Base-by-base conservation (phyloP, 169 alveolate species). In the Toxoplasma gondii region DNA sequence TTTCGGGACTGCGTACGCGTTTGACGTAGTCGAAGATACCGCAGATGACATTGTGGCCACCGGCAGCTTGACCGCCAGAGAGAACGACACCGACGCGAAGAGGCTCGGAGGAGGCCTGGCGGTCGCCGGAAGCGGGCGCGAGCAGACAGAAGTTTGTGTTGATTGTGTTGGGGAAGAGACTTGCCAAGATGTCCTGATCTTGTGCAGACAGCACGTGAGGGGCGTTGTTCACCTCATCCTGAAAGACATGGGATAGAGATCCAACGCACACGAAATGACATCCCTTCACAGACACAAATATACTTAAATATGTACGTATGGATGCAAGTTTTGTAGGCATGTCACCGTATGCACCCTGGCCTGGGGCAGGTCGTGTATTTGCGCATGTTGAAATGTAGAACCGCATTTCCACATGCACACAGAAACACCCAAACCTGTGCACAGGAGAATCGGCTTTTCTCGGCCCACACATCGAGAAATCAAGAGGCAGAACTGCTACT, bases 1-100 rank as follows among this genome's bases (percentile, higher is more conserved):
- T n/a, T n/a, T n/a, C n/a, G n/a, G n/a, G n/a, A n/a, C n/a, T n/a
- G 45, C 84, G 4, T 45, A 88, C 69, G 10, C 64, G 58, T 49
- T 98, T 98, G 78, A 98, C 97, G 95, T 97, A 98, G 92, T 99
- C 99, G 94, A 96, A 99, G 9, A 99, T 97, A 49, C 99, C 99
- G 9, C 99, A 97, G 67, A 99, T 98, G 45, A 99, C 99, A 95
- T 99, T 99, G 96, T 99, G 99, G 4, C 99, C 99, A 43, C 99
- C 99, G 0, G 99, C 99, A 9, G 99, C 99, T 92, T 99, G 99
- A 19, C 99, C 99, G 49, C 99, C 99, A 67, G 99, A 97, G n/a
- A 99, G 97, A 7, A 99, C 99, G 69, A 98, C 98, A 34, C 99
- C 99, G 24, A 99, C 95, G 45, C 91, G 92, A 78, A 96, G 91